Evolutionary conservation across 495 filamentous ascomycete genomes (phyloP), one percentile per base, ranked within the genome.

Genomic region (Aspergillus steynii): DNA sequence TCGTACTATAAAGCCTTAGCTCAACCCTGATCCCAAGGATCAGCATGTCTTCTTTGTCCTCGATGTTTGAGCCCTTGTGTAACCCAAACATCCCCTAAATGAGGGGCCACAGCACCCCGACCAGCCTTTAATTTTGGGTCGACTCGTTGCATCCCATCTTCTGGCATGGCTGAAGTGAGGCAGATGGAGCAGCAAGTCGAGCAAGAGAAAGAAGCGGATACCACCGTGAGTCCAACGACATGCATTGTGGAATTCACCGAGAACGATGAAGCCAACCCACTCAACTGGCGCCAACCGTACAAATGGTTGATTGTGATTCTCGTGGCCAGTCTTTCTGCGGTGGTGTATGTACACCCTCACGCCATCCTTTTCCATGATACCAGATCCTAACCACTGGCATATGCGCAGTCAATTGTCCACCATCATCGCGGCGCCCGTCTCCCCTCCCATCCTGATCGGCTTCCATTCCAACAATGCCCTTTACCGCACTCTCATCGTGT

Each of bases 401-500:
- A 15, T 12, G 3, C 26, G 31, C 55, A 56, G 55, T 12, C 55
- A 56, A 42, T 46, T 57, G 10, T 57, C 25, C 15, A 50, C 55
- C 45, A 32, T 57, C 55, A 50, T 57, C 55, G 55, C 45, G 12
- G 45, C 55, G 7, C 55, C 55, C 55, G 45, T 50, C 45, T 49
- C 55, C 3, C 55, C 55, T 14, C 7, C 26, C n/a, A 57, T 57
- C 28, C 46, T 57, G 10, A 5, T 15, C 26, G 5, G 8, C 28
- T 57, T 57, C 55, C 55, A 57, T 12, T 57, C 55, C 9, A 31
- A 49, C 55, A 57, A 50, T n/a, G 26, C 29, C 12, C 55, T 57
- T n/a, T 49, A 57, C 28, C 55, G 45, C 28, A 57, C 55, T 47
- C 45, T 57, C 5, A 28, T 57, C 28, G 55, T 57, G 8, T 29